Evolutionary conservation across 768 basidiomycete species (phyloP), one percentile per base, ranked within the genome.

Genomic region (Lactarius hengduanensis): DNA sequence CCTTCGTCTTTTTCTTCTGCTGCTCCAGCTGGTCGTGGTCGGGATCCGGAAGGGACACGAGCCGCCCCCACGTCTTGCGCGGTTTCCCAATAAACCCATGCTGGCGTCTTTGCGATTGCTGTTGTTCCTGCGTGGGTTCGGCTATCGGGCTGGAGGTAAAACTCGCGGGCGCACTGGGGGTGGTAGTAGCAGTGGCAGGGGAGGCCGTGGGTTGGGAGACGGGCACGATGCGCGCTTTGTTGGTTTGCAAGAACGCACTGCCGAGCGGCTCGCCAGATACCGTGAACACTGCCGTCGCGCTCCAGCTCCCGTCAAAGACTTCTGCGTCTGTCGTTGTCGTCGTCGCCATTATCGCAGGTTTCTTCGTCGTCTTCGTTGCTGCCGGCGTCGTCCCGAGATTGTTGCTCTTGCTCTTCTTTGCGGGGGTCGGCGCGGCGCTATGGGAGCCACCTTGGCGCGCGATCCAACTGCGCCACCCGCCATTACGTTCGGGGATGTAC

Each of bases 401-500:
- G 2, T 28, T 28, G 28, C 26, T 26, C 2, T 7, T 10, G 20
- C 18, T 56, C 55, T 45, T 58, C 11, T 8, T n/a, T 22, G 47
- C 32, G 13, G 41, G n/a, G 15, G 15, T 15, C 4, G 15, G 10
- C 2, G n/a, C 4, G 11, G 22, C n/a, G 10, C 13, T 5, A 50
- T 50, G 5, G 2, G 47, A 13, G 47, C 11, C 45, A 13, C 22
- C 47, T 26, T 50, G 47, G n/a, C 15, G 59, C 57, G 28, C 47
- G 18, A 61, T 2, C 66, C 57, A 67, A 34, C 36, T 55, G 9
- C 69, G 59, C 65, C 55, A 63, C 10, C 73, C 73, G 3, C 68
- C 73, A 1, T 69, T 68, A 50, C 74, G 69, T 68, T 74, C 73
- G 8, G 78, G 74, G 8, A 83, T 63, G 64, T 83, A 85, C 15